A percentile compares a stretch with the other conserved stretches of the same genome.
phyloP scores from a whole-genome alignment of 2,329 filamentous ascomycete genomes.

The Trichoderma citrinoviride region DNA sequence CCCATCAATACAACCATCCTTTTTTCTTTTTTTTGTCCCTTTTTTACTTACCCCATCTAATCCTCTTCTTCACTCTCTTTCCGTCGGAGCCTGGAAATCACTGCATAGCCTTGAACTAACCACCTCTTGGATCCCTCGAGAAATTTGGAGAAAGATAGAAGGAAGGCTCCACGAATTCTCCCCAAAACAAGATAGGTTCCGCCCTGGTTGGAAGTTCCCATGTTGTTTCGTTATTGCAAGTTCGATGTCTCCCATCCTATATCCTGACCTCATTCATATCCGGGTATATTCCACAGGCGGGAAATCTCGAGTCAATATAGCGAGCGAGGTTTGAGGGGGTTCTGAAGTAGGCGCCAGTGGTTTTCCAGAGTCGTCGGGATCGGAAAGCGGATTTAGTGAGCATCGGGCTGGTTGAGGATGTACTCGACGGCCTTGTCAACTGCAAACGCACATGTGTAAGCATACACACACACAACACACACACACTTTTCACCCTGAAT shows the following conservation, averaged over 20 bases:
- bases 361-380: conserved; percentile 16
- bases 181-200: too few relatives aligned
- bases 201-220: too few relatives aligned
- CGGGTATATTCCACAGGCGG: conserved; percentile 16
- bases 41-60: background rate
- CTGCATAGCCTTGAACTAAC: background rate
- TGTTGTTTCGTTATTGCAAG: background rate
- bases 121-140: too few relatives aligned
- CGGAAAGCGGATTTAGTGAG: conserved; percentile 52
- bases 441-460: conserved; percentile 37
- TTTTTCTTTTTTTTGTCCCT: background rate
- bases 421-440: conserved; percentile 94
- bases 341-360: background rate
- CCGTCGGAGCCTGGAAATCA: conserved; percentile 8
- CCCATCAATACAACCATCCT: conserved; percentile 12
- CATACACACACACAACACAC: background rate
- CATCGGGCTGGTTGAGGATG: conserved; percentile 89
- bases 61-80: background rate
- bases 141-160: too few relatives aligned
- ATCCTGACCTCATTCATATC: background rate
- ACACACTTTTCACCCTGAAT: too few relatives aligned
- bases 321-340: conserved; percentile 6
- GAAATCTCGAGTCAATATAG: background rate
- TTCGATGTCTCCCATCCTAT: background rate
- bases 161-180: too few relatives aligned